Evolutionary conservation across 345 rosid genomes (phyloP).

Genomic region (Cardamine occulta): DNA sequence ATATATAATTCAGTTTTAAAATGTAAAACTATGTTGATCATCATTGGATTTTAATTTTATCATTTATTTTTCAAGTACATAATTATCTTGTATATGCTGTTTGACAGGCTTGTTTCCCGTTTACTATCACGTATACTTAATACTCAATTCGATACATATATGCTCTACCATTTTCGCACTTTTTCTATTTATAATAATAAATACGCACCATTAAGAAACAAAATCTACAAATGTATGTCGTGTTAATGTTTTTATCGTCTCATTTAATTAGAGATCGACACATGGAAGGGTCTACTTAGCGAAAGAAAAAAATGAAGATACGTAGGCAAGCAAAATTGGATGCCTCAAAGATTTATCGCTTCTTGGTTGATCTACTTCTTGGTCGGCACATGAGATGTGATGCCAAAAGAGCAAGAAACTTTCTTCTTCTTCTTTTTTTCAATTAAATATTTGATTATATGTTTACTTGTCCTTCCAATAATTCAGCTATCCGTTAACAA

Average conservation of each 20-base stretch:
- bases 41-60: neutral
- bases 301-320: constrained; percentile 18
- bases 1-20: neutral
- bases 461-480: neutral
- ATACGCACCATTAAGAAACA: neutral
- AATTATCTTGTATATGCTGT: neutral
- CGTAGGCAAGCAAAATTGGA: constrained; percentile 28
- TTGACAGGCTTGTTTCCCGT: neutral
- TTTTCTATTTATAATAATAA: neutral
- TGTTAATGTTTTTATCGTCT: neutral
- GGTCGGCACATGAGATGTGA: constrained; percentile 32
- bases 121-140: neutral
- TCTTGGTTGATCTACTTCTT: constrained; percentile 36
- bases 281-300: constrained; percentile 20
- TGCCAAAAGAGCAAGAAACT: constrained; percentile 30
- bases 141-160: neutral
- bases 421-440: neutral
- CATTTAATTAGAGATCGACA: neutral
- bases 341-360: constrained; percentile 30
- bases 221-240: neutral
- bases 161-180: neutral
- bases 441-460: neutral
- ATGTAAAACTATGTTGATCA: neutral
- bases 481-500: neutral
- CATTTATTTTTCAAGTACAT: neutral